These are phyloP conservation scores for Diatrype stigma DNA, from an alignment of 2,329 filamentous ascomycete species.

Conservation along the genomic window DNA sequence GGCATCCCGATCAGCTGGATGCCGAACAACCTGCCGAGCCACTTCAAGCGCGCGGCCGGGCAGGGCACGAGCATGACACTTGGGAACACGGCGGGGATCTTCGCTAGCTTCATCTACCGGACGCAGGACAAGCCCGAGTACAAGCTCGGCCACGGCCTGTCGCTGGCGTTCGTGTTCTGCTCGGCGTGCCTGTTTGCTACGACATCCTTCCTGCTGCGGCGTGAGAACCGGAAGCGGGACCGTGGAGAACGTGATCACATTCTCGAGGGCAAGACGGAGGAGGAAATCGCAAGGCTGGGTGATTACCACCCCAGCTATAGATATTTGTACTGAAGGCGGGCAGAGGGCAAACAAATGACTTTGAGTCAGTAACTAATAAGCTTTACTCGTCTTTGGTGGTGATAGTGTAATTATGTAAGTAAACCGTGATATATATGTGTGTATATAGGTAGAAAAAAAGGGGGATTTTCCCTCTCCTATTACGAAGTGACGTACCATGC, in stretches of 20 bases:
- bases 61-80: slow-evolving; percentile 7
- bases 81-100: slow-evolving; percentile 5
- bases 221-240: background rate
- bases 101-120: background rate
- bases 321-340: background rate
- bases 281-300: background rate
- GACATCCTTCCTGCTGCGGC: background rate
- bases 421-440: too few relatives aligned
- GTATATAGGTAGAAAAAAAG: too few relatives aligned
- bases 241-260: background rate
- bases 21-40: slow-evolving; percentile 7
- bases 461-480: too few relatives aligned
- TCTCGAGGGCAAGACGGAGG: background rate
- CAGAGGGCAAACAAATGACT: too few relatives aligned
- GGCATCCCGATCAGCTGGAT: slow-evolving; percentile 9
- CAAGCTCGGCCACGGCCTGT: background rate
- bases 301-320: slow-evolving; percentile 1
- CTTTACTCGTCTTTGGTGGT: too few relatives aligned
- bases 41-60: slow-evolving; percentile 7
- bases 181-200: background rate
- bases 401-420: too few relatives aligned
- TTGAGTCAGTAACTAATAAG: too few relatives aligned
- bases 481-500: too few relatives aligned
- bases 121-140: background rate
- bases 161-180: background rate